These are phyloP conservation scores for Fusarium duplospermum DNA, from an alignment of 2,329 filamentous ascomycete genomes.

Conservation along the genomic window DNA sequence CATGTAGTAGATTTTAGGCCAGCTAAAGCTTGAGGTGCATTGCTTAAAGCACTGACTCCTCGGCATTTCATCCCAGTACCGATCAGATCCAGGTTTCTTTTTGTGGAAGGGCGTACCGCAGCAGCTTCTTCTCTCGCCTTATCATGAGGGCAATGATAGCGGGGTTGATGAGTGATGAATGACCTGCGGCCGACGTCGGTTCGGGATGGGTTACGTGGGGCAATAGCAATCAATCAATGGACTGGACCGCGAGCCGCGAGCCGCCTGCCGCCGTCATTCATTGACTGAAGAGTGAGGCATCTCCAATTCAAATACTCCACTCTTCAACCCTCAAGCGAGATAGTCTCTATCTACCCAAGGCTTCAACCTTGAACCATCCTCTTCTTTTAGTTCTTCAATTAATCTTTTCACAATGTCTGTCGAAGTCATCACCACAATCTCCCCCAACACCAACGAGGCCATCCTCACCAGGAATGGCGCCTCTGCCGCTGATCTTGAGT, in stretches of 20 bases:
- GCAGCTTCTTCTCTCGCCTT: neutral
- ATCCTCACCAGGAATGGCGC: conserved; percentile 83
- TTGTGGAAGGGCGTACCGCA: conserved; percentile 4
- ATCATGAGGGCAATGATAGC: conserved; percentile 16
- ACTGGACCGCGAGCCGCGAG: conserved; percentile 30
- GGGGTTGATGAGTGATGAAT: conserved; percentile 32
- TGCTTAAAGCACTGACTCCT: neutral
- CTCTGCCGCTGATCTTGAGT: conserved; percentile 75
- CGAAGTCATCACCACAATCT: conserved; percentile 81
- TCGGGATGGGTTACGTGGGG: conserved; percentile 41
- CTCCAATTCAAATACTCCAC: conserved; percentile 39
- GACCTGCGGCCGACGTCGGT: conserved; percentile 38
- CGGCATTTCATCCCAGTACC: neutral
- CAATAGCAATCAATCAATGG: conserved; percentile 19
- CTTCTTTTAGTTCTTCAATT: conserved; percentile 3
- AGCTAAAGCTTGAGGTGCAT: neutral
- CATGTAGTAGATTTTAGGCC: neutral
- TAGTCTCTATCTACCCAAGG: conserved; percentile 3
- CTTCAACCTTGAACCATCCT: conserved; percentile 4
- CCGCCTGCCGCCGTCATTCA: conserved; percentile 33
- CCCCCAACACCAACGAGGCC: conserved; percentile 87
- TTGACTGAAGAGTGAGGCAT: neutral
- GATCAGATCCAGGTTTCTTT: neutral
- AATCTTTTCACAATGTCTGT: conserved; percentile 63
- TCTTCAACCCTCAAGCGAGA: conserved; percentile 25